These are phyloP conservation scores for Epichloe typhina DNA, from an alignment of 2,329 filamentous ascomycete species.

Conservation along the genomic window DNA sequence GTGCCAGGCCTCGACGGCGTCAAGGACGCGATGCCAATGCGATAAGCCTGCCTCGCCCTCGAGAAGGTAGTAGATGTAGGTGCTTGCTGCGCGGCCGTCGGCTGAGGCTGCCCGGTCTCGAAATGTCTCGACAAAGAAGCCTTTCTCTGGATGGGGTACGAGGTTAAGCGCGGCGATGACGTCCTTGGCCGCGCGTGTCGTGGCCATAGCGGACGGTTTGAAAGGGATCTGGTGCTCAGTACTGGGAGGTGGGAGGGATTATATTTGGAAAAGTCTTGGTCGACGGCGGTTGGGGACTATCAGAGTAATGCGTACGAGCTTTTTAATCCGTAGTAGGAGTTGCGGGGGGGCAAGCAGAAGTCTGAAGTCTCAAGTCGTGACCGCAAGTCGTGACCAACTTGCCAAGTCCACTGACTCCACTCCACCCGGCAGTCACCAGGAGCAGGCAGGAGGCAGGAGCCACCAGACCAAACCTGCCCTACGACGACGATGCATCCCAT, in stretches of 20 bases:
- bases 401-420: no score
- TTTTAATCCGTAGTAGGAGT: no score
- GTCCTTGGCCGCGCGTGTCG: conserved; percentile 22
- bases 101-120: conserved; percentile 20
- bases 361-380: no score
- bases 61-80: conserved; percentile 40
- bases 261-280: not conserved
- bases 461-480: not conserved
- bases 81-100: conserved; percentile 28
- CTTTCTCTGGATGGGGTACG: conserved; percentile 32
- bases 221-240: not conserved
- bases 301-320: no score
- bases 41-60: conserved; percentile 29
- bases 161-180: conserved; percentile 30
- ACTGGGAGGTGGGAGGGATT: not conserved
- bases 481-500: not conserved
- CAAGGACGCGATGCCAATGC: conserved; percentile 35
- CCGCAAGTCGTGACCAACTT: no score
- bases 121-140: conserved; percentile 34
- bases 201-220: not conserved
- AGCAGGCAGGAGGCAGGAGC: not conserved
- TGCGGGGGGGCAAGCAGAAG: no score
- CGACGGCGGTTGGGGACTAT: not conserved
- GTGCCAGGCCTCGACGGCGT: conserved; percentile 38
- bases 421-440: no score